Conservation (phyloP, 2,329 filamentous ascomycete genomes). For the Alternaria brassicae region DNA sequence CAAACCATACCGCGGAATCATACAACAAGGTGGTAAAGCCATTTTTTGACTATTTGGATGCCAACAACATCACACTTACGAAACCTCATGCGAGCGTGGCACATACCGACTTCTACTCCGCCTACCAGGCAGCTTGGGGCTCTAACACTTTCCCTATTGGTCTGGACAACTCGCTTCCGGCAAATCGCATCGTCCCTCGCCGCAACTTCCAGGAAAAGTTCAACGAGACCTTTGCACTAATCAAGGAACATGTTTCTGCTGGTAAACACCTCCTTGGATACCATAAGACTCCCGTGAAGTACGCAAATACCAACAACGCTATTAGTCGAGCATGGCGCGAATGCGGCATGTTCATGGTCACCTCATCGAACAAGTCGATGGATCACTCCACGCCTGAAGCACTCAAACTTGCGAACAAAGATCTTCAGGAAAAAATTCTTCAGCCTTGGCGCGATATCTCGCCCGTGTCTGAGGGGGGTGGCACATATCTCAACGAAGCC, state of each 20-base stretch:
- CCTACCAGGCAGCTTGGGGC: constrained; percentile 33
- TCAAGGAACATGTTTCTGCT: constrained; percentile 41
- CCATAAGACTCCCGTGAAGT: constrained; percentile 23
- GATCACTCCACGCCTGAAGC: constrained; percentile 19
- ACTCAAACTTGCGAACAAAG: constrained; percentile 13
- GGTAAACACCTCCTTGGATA: constrained; percentile 23
- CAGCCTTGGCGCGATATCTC: constrained; percentile 24
- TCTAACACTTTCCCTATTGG: constrained; percentile 27
- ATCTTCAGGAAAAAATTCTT: constrained; percentile 19
- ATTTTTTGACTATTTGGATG: constrained; percentile 18
- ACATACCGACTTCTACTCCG: constrained; percentile 23
- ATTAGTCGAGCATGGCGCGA: constrained; percentile 29
- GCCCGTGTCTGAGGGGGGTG: constrained; percentile 23
- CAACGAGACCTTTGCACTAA: constrained; percentile 47
- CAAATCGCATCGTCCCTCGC: constrained; percentile 40
- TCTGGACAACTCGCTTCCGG: constrained; percentile 27
- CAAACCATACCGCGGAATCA: constrained; percentile 21
- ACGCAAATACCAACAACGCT: constrained; percentile 28
- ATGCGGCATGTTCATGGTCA: constrained; percentile 21
- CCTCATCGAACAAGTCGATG: constrained; percentile 6
- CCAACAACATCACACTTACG: constrained; percentile 29
- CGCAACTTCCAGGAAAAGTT: constrained; percentile 34
- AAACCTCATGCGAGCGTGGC: constrained; percentile 30
- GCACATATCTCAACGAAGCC: constrained; percentile 45
- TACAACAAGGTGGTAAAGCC: constrained; percentile 21